A percentile compares a stretch with the other conserved stretches of the same genome.
Evolutionary conservation across 2,329 filamentous ascomycete species (phyloP).

Genomic region (Beauveria varroae): DNA sequence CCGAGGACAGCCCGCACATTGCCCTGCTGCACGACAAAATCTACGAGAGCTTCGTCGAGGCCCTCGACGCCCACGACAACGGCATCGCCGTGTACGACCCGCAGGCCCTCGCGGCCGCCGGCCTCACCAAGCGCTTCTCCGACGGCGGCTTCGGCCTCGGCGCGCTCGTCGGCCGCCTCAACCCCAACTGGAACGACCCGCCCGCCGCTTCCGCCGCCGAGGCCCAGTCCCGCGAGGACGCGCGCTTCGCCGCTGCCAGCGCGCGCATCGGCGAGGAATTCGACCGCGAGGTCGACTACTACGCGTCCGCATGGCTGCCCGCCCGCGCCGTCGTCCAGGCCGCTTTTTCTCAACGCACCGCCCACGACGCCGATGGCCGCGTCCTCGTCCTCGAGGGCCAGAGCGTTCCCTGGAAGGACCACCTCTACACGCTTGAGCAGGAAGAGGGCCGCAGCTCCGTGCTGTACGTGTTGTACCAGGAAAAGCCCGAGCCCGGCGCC

Average conservation of each 20-base stretch:
- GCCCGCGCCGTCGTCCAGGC: slow-evolving; percentile 70
- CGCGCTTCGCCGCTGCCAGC: slow-evolving; percentile 69
- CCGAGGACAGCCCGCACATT: slow-evolving; percentile 58
- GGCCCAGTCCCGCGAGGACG: slow-evolving; percentile 59
- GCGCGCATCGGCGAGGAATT: slow-evolving; percentile 86
- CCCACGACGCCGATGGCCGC: slow-evolving; percentile 66
- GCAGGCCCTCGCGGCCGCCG: slow-evolving; percentile 57
- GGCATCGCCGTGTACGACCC: slow-evolving; percentile 80
- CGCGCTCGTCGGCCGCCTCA: slow-evolving; percentile 72
- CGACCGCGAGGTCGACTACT: slow-evolving; percentile 69
- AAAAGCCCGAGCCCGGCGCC: slow-evolving; percentile 63
- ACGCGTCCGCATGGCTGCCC: slow-evolving; percentile 73
- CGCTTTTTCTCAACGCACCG: slow-evolving; percentile 62
- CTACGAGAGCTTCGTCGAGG: slow-evolving; percentile 90
- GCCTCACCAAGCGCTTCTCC: slow-evolving; percentile 74
- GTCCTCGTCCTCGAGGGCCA: slow-evolving; percentile 72
- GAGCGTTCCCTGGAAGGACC: slow-evolving; percentile 91
- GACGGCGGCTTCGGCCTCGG: slow-evolving; percentile 78
- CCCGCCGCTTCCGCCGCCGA: slow-evolving; percentile 39
- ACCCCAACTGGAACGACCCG: slow-evolving; percentile 71
- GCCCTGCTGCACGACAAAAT: slow-evolving; percentile 76
- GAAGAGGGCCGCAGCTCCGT: slow-evolving; percentile 58
- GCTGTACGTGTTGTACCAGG: slow-evolving; percentile 85
- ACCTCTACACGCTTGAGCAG: slow-evolving; percentile 79
- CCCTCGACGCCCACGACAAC: slow-evolving; percentile 96